Conservation (phyloP, 2,329 filamentous ascomycete genomes). For the Fusarium sublunatum region DNA sequence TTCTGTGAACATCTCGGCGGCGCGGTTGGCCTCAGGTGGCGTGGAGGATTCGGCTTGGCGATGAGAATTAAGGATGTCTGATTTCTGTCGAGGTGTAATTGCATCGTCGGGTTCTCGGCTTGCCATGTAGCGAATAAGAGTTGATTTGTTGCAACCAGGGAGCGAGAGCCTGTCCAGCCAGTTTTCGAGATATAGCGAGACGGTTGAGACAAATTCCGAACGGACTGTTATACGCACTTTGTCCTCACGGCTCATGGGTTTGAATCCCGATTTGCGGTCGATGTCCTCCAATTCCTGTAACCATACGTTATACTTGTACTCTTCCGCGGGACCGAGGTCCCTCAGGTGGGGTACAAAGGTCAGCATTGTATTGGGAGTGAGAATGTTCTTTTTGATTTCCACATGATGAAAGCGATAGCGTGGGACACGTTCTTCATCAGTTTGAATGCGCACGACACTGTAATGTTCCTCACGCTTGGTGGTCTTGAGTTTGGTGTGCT, state of each 20-base stretch:
- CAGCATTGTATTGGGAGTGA: conserved; percentile 69
- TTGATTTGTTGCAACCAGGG: conserved; percentile 63
- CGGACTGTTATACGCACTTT: conserved; percentile 62
- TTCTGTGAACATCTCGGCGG: conserved; percentile 64
- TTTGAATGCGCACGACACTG: conserved; percentile 59
- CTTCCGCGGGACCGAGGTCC: conserved; percentile 67
- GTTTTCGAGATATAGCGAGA: conserved; percentile 64
- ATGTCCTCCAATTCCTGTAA: conserved; percentile 68
- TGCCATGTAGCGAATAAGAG: conserved; percentile 65
- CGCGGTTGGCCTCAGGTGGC: conserved; percentile 55
- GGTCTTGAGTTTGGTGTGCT: conserved; percentile 58
- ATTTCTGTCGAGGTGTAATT: conserved; percentile 67
- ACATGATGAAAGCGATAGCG: conserved; percentile 69
- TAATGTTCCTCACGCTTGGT: conserved; percentile 58
- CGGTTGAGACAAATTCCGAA: conserved; percentile 62
- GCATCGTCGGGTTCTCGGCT: conserved; percentile 59
- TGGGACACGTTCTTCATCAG: conserved; percentile 65
- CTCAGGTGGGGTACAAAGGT: conserved; percentile 70
- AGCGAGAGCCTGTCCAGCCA: conserved; percentile 65
- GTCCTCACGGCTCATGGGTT: conserved; percentile 63
- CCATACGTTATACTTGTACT: conserved; percentile 66
- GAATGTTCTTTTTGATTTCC: conserved; percentile 68
- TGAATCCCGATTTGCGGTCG: conserved; percentile 68
- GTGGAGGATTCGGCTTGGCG: conserved; percentile 54
- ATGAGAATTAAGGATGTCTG: conserved; percentile 61